A percentile compares a stretch with the other conserved stretches of the same genome.
phyloP scores from a whole-genome alignment of 2,329 filamentous ascomycete genomes.

The Dothistroma septosporum region DNA sequence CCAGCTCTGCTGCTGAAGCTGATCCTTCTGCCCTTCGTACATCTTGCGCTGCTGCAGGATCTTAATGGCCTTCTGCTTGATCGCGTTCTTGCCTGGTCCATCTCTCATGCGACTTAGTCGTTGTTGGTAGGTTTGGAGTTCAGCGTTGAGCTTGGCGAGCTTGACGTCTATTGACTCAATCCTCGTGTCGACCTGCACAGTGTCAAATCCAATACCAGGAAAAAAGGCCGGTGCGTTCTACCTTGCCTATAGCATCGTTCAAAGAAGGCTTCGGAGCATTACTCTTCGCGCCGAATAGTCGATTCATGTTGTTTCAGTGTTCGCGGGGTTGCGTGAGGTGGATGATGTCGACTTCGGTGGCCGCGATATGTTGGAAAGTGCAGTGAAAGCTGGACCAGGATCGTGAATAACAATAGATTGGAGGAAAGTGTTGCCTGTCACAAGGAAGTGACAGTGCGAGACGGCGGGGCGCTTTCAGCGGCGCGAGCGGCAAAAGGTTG shows the following conservation, averaged over 20 bases:
- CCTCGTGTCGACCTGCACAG: conserved; percentile 65
- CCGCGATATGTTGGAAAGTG: not conserved
- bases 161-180: conserved; percentile 90
- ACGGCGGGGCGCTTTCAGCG: not conserved
- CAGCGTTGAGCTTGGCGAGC: conserved; percentile 84
- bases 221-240: conserved; percentile 36
- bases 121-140: conserved; percentile 81
- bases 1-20: conserved; percentile 91
- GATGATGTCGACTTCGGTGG: not conserved
- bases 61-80: conserved; percentile 92
- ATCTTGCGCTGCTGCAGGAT: conserved; percentile 89
- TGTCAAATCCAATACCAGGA: conserved; percentile 30
- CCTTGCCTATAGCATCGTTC: conserved; percentile 74
- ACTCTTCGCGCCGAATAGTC: conserved; percentile 85
- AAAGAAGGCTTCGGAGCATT: conserved; percentile 87
- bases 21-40: conserved; percentile 90
- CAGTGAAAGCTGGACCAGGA: not conserved
- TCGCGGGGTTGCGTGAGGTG: not conserved
- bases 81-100: conserved; percentile 84
- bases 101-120: conserved; percentile 92
- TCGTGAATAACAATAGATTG: not conserved
- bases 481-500: not conserved
- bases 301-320: conserved; percentile 66
- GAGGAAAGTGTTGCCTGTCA: not conserved
- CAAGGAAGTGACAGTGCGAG: not conserved